These are phyloP conservation scores for Flagelloscypha sp. DNA, from an alignment of 768 basidiomycete species.

Conservation along the genomic window DNA sequence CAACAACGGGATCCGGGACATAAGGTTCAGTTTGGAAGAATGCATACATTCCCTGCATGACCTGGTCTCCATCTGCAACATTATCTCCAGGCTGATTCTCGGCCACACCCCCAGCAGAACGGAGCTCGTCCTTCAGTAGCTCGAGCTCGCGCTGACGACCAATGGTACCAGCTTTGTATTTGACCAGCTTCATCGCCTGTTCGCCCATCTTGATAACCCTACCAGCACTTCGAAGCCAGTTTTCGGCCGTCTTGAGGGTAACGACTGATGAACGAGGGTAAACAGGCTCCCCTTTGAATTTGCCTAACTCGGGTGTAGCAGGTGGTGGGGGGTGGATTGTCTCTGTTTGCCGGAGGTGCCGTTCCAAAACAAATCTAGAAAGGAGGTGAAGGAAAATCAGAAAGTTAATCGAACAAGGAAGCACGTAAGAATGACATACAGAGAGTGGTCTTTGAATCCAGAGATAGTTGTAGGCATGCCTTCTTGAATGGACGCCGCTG, in stretches of 20 bases:
- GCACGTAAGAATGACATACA: constrained; percentile 42
- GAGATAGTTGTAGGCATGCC: constrained; percentile 87
- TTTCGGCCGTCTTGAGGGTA: constrained; percentile 84
- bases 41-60: constrained; percentile 85
- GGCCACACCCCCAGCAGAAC: too few species aligned
- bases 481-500: constrained; percentile 68
- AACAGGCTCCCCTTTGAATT: constrained; percentile 89
- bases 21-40: constrained; percentile 79
- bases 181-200: constrained; percentile 87
- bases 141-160: constrained; percentile 27
- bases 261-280: constrained; percentile 80
- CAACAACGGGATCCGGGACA: constrained; percentile 67
- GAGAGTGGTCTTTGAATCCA: constrained; percentile 94
- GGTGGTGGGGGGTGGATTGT: constrained; percentile 67
- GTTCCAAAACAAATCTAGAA: constrained; percentile 68
- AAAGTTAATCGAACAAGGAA: too few species aligned
- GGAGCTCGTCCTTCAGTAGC: constrained; percentile 34
- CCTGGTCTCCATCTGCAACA: constrained; percentile 37
- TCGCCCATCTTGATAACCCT: constrained; percentile 60
- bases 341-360: constrained; percentile 85
- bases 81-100: too few species aligned
- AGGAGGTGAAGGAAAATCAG: constrained; percentile 2
- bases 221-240: constrained; percentile 85
- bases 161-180: constrained; percentile 73
- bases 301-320: constrained; percentile 65